Base-by-base conservation (phyloP, 495 filamentous ascomycete species). In the Penicillium fimorum region DNA sequence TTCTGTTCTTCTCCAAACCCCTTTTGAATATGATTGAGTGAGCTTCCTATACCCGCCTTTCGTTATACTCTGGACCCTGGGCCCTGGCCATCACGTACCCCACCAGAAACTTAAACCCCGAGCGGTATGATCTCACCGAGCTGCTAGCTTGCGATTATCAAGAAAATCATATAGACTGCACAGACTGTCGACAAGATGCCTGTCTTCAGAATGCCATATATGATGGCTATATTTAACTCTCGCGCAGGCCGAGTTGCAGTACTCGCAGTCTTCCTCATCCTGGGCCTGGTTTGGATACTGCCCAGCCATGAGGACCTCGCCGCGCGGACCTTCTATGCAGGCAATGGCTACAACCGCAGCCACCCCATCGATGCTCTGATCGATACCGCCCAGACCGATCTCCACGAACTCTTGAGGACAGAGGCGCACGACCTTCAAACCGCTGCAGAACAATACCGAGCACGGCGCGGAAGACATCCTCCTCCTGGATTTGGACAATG, bases 401-500 rank as follows among this genome's bases (percentile, higher is more conserved):
- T 55, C 4, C n/a, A 17, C 11, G 41, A 32, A 12, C 30, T 60
- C 37, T 12, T 60, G 4, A 15, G 5, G 11, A 50, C 47, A 18
- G 30, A 60, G 25, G 18, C 57, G 4, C 30, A 35, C 33, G 49
- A 47, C 13, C 38, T 60, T 9, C 38, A 47, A 20, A 38, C 37
- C n/a, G 57, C 57, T 12, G 47, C 57, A 15, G 40, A 50, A 0
- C 29, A 38, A 35, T 63, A 63, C 32, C 60, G 60, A 10, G 25
- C 29, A 1, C 57, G 56, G 2, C 56, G 48, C 6, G 60, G 60
- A 18, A 60, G 62, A 27, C 59, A 62, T 25, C 87, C 87, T 12
- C 87, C 87, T 2, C 80, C 76, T 1, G 77, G 82, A 25, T 90
- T 89, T 59, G 85, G 87, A 56, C 68, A 76, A 50, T 89, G 87